A percentile compares a stretch with the other conserved stretches of the same genome.
Conservation (phyloP, 345 rosid genomes). For the Punica granatum region DNA sequence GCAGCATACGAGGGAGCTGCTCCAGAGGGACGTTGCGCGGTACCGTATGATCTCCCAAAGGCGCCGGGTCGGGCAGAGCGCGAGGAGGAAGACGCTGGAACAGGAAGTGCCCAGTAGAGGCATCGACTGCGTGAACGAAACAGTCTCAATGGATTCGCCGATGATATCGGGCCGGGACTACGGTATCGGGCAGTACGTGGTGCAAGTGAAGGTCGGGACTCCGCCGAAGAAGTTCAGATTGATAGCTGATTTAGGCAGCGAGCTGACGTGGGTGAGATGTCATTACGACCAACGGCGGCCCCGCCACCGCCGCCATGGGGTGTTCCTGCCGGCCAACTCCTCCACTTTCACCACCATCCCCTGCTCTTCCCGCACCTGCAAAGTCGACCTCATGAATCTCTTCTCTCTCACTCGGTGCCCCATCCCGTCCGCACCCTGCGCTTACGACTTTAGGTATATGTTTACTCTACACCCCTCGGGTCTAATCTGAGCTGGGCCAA, state of each 20-base stretch:
- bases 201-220: slow-evolving; percentile 39
- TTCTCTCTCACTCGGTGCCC: slow-evolving; percentile 51
- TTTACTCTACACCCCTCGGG: neutral
- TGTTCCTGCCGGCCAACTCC: slow-evolving; percentile 35
- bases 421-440: slow-evolving; percentile 38
- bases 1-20: slow-evolving; percentile 22
- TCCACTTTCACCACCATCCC: slow-evolving; percentile 39
- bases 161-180: slow-evolving; percentile 35
- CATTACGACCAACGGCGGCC: slow-evolving; percentile 15
- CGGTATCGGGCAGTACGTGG: slow-evolving; percentile 45
- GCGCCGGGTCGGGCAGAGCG: neutral
- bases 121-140: neutral
- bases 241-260: slow-evolving; percentile 53
- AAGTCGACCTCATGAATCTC: slow-evolving; percentile 34
- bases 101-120: neutral
- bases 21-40: slow-evolving; percentile 32
- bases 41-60: slow-evolving; percentile 20
- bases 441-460: slow-evolving; percentile 50
- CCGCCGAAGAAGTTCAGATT: slow-evolving; percentile 46
- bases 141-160: slow-evolving; percentile 23
- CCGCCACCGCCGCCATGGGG: slow-evolving; percentile 12
- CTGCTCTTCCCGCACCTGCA: slow-evolving; percentile 45
- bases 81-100: slow-evolving; percentile 10
- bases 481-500: neutral
- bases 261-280: slow-evolving; percentile 53